Evolutionary conservation across 352 stramenopile genomes (phyloP), one percentile per base, ranked within the genome.

Genomic region (Aphanomyces stellatus): DNA sequence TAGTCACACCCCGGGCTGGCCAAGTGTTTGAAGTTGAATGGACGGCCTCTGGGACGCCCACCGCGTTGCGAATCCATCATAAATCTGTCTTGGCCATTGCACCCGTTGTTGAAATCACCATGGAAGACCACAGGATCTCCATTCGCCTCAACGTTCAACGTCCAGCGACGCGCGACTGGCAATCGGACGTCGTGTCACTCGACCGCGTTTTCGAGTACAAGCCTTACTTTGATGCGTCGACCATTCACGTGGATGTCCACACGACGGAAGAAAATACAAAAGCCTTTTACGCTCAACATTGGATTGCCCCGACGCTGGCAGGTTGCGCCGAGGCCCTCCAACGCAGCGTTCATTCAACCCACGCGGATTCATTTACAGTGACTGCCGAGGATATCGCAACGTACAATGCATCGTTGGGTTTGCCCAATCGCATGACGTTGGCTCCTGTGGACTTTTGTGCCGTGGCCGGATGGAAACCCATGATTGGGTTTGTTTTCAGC

Each of bases 401-500:
- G 5, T 93, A 91, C 70, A 80, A 84, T 51, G 69, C 72, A 31
- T 71, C 82, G 6, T 65, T 93, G 25, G 72, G 74, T 42, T 65
- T 91, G 8, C 49, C 35, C 27, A 64, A 19, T n/a, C 37, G 70
- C 7, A 75, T 75, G 22, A 51, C 34, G 0, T 72, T 69, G 4
- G 79, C 77, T 22, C 82, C 85, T 2, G 72, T 75, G 3, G 87
- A 93, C 42, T 92, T 92, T 53, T 80, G 79, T 27, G 90, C 82
- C 13, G 83, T 94, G 53, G 82, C 79, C 15, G 80, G 73, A 56
- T 95, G 87, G 83, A 82, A 83, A 35, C 74, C 83, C 31, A 63
- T 95, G 28, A 92, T 93, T 43, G 78, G 88, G 74, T 87, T 82
- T 8, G 75, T 95, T 25, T 90, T 93, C 62, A 80, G 84, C 17